Evolutionary conservation across 495 filamentous ascomycete species (phyloP).

Genomic region (Pyronema domesticum): DNA sequence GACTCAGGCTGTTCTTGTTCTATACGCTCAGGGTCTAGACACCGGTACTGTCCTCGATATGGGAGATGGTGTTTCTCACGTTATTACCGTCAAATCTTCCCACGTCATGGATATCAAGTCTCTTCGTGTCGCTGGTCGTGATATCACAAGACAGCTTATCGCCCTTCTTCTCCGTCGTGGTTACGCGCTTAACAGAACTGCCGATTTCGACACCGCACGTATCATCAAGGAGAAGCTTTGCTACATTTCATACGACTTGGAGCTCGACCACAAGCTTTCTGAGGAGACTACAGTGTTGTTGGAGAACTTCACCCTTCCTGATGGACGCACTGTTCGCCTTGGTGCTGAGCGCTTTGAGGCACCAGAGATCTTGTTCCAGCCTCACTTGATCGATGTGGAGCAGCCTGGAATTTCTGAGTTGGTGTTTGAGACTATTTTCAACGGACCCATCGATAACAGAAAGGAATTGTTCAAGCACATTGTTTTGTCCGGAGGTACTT

Average conservation of each 20-base stretch:
- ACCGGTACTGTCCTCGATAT: conserved; percentile 96
- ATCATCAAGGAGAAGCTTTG: conserved; percentile 99
- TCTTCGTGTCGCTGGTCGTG: conserved; percentile 76
- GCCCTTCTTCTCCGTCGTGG: conserved; percentile 83
- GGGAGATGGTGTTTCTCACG: conserved; percentile 94
- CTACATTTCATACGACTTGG: conserved; percentile 96
- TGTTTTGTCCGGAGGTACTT: conserved; percentile 86
- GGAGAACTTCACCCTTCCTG: conserved; percentile 90
- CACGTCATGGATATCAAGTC: conserved; percentile 96
- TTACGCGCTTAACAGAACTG: conserved; percentile 93
- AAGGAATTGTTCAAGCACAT: conserved; percentile 90
- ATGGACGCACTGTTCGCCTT: conserved; percentile 87
- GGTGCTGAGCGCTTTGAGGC: conserved; percentile 96
- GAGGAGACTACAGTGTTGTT: conserved; percentile 97
- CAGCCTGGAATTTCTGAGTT: conserved; percentile 93
- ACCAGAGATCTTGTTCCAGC: conserved; percentile 96
- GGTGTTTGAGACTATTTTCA: conserved; percentile 95
- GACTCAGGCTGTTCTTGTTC: conserved; percentile 90
- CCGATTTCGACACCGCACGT: conserved; percentile 96
- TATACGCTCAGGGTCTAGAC: conserved; percentile 94
- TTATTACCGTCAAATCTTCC: conserved; percentile 94
- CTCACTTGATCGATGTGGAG: conserved; percentile 92
- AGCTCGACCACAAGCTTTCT: conserved; percentile 83
- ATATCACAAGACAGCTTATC: conserved; percentile 95
- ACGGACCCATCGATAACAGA: conserved; percentile 86